Conservation (phyloP, 306 rosid genomes). For the Fagus sylvatica region DNA sequence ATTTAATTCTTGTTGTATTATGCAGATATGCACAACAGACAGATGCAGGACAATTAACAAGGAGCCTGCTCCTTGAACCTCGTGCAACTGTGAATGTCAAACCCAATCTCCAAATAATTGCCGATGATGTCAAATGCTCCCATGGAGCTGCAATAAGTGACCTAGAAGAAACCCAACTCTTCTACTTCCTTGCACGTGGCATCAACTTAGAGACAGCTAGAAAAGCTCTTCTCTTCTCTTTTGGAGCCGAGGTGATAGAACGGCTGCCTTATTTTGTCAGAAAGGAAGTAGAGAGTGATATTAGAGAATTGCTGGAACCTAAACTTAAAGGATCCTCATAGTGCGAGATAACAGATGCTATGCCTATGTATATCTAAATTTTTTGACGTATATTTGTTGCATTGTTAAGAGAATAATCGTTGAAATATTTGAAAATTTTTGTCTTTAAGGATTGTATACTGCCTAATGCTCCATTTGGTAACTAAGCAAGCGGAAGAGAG, state of each 20-base stretch:
- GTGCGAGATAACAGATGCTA: background rate
- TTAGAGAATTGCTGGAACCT: slow-evolving; percentile 60
- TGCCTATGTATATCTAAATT: background rate
- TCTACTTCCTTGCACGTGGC: slow-evolving; percentile 89
- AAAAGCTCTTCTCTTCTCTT: slow-evolving; percentile 73
- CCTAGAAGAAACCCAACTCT: slow-evolving; percentile 79
- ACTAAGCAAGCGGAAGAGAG: slow-evolving; percentile 1
- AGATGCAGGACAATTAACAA: slow-evolving; percentile 91
- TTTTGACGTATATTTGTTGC: background rate
- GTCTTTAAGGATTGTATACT: background rate
- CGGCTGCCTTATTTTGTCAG: slow-evolving; percentile 58
- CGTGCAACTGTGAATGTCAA: slow-evolving; percentile 87
- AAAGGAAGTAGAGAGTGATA: slow-evolving; percentile 55
- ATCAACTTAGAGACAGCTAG: slow-evolving; percentile 69
- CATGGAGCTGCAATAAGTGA: slow-evolving; percentile 99
- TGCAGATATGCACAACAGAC: slow-evolving; percentile 90
- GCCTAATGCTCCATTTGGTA: background rate
- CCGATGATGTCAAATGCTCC: slow-evolving; percentile 90
- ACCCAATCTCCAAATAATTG: slow-evolving; percentile 94
- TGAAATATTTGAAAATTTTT: slow-evolving; percentile 14
- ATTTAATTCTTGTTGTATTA: background rate
- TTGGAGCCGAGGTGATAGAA: slow-evolving; percentile 82
- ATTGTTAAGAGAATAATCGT: background rate
- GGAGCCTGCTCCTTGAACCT: slow-evolving; percentile 93
- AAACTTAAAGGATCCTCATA: slow-evolving; percentile 34